Evolutionary conservation across 805 yeast species (phyloP).

Genomic region (Cyberlindnera bimundalis): DNA sequence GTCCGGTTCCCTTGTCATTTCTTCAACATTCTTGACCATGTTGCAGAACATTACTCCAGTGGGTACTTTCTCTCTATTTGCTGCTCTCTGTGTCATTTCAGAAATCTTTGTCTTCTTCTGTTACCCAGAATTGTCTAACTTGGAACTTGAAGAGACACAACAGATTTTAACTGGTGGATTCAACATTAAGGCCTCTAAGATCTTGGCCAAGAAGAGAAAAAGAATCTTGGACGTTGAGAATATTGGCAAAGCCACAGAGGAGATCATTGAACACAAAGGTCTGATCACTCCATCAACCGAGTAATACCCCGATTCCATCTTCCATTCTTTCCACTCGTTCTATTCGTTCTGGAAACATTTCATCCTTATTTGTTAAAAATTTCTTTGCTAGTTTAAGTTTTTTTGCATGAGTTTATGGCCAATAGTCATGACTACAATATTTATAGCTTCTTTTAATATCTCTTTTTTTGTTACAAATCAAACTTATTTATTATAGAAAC

Average conservation of each 20-base stretch:
- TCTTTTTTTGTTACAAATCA: too few relatives aligned
- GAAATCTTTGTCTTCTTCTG: constrained; percentile 74
- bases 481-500: too few relatives aligned
- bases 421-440: background rate
- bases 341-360: too few relatives aligned
- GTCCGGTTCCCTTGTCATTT: constrained; percentile 90
- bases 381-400: too few relatives aligned
- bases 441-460: background rate
- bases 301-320: background rate
- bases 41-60: constrained; percentile 89
- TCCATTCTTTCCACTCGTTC: too few relatives aligned
- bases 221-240: constrained; percentile 24
- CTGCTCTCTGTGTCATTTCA: constrained; percentile 72
- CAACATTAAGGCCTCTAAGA: constrained; percentile 65
- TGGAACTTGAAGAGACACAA: constrained; percentile 90
- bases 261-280: constrained; percentile 24
- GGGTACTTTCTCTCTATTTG: constrained; percentile 90
- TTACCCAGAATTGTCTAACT: constrained; percentile 88
- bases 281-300: constrained; percentile 2
- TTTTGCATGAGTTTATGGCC: background rate
- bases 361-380: too few relatives aligned
- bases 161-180: constrained; percentile 79
- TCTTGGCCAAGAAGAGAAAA: constrained; percentile 46
- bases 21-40: constrained; percentile 93
- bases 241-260: constrained; percentile 27